Evolutionary conservation across 306 rosid genomes (phyloP).

Genomic region (Sphenostylis stenocarpa): DNA sequence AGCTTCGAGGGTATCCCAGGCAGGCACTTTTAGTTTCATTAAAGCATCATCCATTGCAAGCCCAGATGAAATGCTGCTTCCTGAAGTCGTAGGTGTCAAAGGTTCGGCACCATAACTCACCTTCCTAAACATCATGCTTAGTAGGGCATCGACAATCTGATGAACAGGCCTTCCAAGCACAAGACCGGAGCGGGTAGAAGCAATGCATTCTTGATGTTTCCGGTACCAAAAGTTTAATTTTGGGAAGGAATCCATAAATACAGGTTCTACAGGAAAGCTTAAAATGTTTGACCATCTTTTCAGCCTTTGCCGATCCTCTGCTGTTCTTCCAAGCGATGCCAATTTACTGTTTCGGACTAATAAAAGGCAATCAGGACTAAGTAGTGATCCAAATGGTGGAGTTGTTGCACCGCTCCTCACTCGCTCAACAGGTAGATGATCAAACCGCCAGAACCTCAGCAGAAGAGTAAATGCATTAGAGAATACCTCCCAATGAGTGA

Average conservation of each 20-base stretch:
- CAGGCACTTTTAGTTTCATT: constrained; percentile 78
- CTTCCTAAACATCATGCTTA: constrained; percentile 75
- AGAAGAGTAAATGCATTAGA: constrained; percentile 85
- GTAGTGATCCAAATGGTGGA: constrained; percentile 68
- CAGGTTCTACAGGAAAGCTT: constrained; percentile 48
- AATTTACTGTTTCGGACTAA: constrained; percentile 64
- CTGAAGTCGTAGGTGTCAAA: constrained; percentile 59
- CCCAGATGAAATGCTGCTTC: constrained; percentile 61
- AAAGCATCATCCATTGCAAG: constrained; percentile 63
- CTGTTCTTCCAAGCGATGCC: constrained; percentile 57
- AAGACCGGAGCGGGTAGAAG: constrained; percentile 69
- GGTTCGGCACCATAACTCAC: constrained; percentile 58
- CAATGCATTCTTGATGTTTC: constrained; percentile 87
- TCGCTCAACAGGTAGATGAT: constrained; percentile 68
- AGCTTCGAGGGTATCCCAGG: constrained; percentile 95
- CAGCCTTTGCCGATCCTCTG: constrained; percentile 51
- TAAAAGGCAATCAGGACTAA: constrained; percentile 83
- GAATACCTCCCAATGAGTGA: constrained; percentile 76
- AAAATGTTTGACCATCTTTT: constrained; percentile 60
- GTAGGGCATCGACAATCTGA: constrained; percentile 76
- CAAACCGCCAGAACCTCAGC: constrained; percentile 86
- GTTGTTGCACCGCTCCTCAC: constrained; percentile 51
- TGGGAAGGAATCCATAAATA: constrained; percentile 78
- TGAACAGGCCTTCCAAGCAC: constrained; percentile 69
- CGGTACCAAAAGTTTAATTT: constrained; percentile 77